Base-by-base conservation (phyloP, 768 basidiomycete genomes). In the Tephrocybe sp. region DNA sequence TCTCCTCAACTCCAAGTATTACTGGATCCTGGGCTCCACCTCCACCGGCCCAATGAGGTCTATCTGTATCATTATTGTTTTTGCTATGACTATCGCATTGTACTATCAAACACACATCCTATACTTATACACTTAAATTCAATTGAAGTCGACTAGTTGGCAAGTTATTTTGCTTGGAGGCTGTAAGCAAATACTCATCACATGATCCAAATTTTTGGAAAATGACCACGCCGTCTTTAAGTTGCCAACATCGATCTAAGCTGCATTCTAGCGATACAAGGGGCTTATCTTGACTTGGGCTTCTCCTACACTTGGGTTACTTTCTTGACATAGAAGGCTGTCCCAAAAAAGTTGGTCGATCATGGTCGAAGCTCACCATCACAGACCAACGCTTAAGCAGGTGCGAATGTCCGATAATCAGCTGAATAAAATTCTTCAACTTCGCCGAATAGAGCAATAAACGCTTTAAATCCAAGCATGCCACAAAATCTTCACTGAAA, bases 381-480 rank as follows among this genome's bases (percentile, higher is more conserved):
- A 93, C 65, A 69, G 92, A 54, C 75, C 94, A 37, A 87, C 91
- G 6, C 80, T 92, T 54, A 97, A 95, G 69, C 94, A 97, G 78
- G 84, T 71, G 41, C 42, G 77, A 58, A 43, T 45, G 47, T 38
- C 27, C 36, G 44, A 31, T 36, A 36, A 34, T 34, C 18, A 16
- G 4, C 43, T 39, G 30, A 16, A 25, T 29, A 31, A 11, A 37
- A 53, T 30, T 19, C 33, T 34, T n/a, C 30, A 29, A 39, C 51
- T 38, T 42, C 34, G 1, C 39, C 45, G 38, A 16, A 13, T 55
- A 94, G 91, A 72, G 83, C 76, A 97, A 98, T 69, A 98, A 98
- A 67, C 57, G 79, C 1, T 97, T 89, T 76, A 97, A 97, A 70
- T 91, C 91, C 2, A 89, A 84, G 64, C 90, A 94, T 73, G 80